Base-by-base conservation (phyloP, 768 basidiomycete species). In the Atractiella rhizophila region DNA sequence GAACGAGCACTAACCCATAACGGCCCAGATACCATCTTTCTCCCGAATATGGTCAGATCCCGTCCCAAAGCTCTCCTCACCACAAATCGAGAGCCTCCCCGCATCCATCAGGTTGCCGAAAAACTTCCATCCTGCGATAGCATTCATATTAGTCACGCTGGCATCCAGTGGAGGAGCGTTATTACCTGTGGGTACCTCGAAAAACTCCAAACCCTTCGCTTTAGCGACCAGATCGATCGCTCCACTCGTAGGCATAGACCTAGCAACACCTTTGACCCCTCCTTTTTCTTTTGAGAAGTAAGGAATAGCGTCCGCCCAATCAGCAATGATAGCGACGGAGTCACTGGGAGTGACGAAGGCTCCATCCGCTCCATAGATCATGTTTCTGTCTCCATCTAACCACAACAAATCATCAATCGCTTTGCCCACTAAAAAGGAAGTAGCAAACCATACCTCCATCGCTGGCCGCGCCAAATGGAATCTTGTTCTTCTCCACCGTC, bases 51-150 rank as follows among this genome's bases (percentile, higher is more conserved):
- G 91, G 61, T 98, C 91, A 12, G 88, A 96, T n/a, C 91, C 91
- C 7, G 91, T 98, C 43, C 91, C 91, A 59, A 98, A 98, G 4
- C 82, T 86, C 63, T 98, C 91, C 59, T 98, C 91, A 43, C 91
- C 91, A 54, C 91, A 98, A 56, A 98, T 96, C 37, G 88, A 94
- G 37, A 98, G 69, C 32, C 82, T 69, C 0, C 86, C 88, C 16
- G 91, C 91, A 58, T 98, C 91, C 91, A 98, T 98, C 52, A 98
- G 66, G 62, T 96, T 98, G 35, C 91, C 91, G 57, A 98, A 98
- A 70, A 98, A 98, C 62, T 98, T 98, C 85, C 85, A 94, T 48
- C 88, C 86, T 85, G 48, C 13, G 19, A 34, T 28, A 8, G 5
- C 13, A 29, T 38, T 20, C 35, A 39, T 34, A 11, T 4, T 3